Conservation (phyloP, 805 yeast genomes). For the Saccharomycopsis microspora region DNA sequence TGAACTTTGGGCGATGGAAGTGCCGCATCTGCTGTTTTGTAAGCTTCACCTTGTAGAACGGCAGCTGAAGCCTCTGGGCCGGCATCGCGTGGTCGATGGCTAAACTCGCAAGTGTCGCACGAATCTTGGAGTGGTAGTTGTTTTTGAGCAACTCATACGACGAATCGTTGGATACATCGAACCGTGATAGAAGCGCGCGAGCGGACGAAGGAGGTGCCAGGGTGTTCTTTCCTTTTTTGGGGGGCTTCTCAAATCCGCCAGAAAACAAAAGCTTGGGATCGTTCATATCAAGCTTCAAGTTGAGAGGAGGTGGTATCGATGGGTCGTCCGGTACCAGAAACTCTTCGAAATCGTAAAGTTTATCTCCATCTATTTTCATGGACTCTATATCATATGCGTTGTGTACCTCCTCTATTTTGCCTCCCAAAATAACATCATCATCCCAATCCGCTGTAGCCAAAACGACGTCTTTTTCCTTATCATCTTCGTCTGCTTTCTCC, state of each 20-base stretch:
- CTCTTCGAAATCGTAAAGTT: slow-evolving; percentile 21
- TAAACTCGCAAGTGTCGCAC: slow-evolving; percentile 85
- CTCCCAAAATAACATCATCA: slow-evolving; percentile 47
- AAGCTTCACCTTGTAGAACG: slow-evolving; percentile 75
- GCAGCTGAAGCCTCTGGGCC: slow-evolving; percentile 78
- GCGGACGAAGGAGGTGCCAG: slow-evolving; percentile 44
- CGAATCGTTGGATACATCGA: slow-evolving; percentile 80
- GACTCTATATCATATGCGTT: slow-evolving; percentile 20
- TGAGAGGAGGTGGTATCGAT: not conserved
- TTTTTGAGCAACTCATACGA: slow-evolving; percentile 74
- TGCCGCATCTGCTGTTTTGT: slow-evolving; percentile 57
- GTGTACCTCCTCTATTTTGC: slow-evolving; percentile 4
- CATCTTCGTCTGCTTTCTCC: slow-evolving; percentile 12
- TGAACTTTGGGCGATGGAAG: slow-evolving; percentile 72
- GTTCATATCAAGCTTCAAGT: slow-evolving; percentile 64
- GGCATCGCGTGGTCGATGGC: slow-evolving; percentile 87
- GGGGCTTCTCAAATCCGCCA: not conserved
- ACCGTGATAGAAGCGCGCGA: slow-evolving; percentile 43
- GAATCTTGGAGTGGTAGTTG: slow-evolving; percentile 82
- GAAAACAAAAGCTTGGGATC: slow-evolving; percentile 70
- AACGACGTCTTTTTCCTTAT: slow-evolving; percentile 41
- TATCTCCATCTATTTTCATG: slow-evolving; percentile 7
- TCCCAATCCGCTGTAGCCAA: slow-evolving; percentile 75
- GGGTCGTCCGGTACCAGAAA: slow-evolving; percentile 34
- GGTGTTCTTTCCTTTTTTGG: slow-evolving; percentile 17